Evolutionary conservation across 495 filamentous ascomycete species (phyloP).

Genomic region (Tuber borchii): DNA sequence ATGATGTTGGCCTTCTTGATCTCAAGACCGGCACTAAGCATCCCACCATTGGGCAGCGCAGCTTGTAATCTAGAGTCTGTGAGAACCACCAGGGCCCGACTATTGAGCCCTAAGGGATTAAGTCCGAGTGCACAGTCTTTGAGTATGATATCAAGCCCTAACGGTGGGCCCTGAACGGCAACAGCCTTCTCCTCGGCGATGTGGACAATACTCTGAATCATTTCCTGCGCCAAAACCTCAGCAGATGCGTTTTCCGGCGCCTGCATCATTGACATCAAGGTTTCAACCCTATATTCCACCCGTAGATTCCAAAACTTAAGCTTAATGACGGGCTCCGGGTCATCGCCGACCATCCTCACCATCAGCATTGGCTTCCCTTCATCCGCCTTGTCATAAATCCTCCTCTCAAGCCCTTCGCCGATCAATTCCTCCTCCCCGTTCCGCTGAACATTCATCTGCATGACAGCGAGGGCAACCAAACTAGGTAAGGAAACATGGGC

Average conservation of each 20-base stretch:
- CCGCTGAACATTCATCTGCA: constrained; percentile 53
- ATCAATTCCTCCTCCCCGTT: constrained; percentile 66
- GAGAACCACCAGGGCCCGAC: constrained; percentile 69
- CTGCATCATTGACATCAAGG: constrained; percentile 69
- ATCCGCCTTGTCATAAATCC: constrained; percentile 40
- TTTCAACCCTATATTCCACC: constrained; percentile 76
- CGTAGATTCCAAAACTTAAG: constrained; percentile 74
- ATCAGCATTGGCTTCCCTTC: constrained; percentile 57
- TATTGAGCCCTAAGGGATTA: constrained; percentile 68
- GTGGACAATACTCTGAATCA: constrained; percentile 73
- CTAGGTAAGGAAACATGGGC: constrained; percentile 81
- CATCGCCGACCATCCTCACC: constrained; percentile 82
- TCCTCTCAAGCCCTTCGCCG: constrained; percentile 47
- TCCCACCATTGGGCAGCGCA: constrained; percentile 54
- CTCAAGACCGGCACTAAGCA: constrained; percentile 56
- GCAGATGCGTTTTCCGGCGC: constrained; percentile 60
- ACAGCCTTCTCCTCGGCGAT: constrained; percentile 54
- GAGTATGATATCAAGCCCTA: constrained; percentile 66
- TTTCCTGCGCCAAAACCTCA: constrained; percentile 65
- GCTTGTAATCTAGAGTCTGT: constrained; percentile 65
- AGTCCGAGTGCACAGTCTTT: constrained; percentile 76
- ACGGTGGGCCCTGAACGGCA: constrained; percentile 39
- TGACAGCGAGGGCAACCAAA: constrained; percentile 67
- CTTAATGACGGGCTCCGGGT: constrained; percentile 85
- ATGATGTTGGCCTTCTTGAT: constrained; percentile 74